Base-by-base conservation (phyloP, 2,329 filamentous ascomycete species). In the Balansia obtecta region DNA sequence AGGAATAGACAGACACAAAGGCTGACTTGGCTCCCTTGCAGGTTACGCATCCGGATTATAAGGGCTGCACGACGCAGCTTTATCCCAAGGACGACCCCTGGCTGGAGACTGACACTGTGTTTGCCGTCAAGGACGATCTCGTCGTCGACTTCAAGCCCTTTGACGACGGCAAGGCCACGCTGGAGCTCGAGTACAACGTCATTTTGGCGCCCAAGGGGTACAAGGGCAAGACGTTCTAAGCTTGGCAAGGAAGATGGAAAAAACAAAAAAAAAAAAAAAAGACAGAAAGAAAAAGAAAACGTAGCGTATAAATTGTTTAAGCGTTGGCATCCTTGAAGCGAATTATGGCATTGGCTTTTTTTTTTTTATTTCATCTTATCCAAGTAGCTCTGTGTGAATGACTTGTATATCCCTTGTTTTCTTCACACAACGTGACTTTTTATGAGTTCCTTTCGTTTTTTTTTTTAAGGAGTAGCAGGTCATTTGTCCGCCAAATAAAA, bases 21-120 rank as follows among this genome's bases (percentile, higher is more conserved):
- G n/a, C n/a, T n/a, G n/a, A n/a, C n/a, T n/a, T 22, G 20, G 20
- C 20, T 4, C 20, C 20, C 8, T 27, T 27, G 27, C 42, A 69
- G 67, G 67, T 75, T 52, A 78, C 78, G 4, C 74, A 77, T 51
- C 73, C 75, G n/a, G 79, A 80, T 3, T 86, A 85, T 71, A 83
- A 82, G 61, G 72, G 82, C 72, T 57, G 87, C 53, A 85, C 84
- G 1, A 88, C 86, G 0, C 86, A 90, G 65, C 82, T 90, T 49
- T 90, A 88, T 63, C 84, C 87, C 65, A 74, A 74, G 54, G 71
- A 78, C 54, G 79, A 83, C 67, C 74, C 77, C 46, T 86, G 86
- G 62, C 72, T 88, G 27, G 62, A 65, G 38, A 64, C 63, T 1
- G 68, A 70, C 46, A 65, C 65, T 41, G 74, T 75, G 33, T 77